phyloP scores from a whole-genome alignment of 169 alveolate species.

The Eimeria tenella region DNA sequence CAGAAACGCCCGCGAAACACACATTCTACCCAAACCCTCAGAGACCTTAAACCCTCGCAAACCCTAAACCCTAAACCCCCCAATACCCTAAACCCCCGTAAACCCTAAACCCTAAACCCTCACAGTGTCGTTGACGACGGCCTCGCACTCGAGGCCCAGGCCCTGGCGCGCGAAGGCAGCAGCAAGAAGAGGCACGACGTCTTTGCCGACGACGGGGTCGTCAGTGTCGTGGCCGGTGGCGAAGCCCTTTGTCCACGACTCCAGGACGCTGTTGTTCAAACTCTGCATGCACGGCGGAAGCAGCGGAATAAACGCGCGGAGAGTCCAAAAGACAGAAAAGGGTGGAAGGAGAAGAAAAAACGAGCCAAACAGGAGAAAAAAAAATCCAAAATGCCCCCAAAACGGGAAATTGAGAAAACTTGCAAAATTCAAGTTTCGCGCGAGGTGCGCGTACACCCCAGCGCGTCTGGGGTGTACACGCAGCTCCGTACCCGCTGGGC shows the following conservation, averaged over 20 bases:
- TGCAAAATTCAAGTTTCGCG: too few species aligned
- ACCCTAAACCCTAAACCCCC: too few species aligned
- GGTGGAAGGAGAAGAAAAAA: background rate
- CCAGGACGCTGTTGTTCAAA: constrained; percentile 84
- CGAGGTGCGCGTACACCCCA: too few species aligned
- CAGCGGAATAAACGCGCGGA: background rate
- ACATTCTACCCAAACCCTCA: too few species aligned
- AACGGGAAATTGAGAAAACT: too few species aligned
- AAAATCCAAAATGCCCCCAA: too few species aligned
- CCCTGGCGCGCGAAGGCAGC: constrained; percentile 88
- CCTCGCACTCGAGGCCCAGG: constrained; percentile 88
- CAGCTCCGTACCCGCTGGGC: constrained; percentile 13
- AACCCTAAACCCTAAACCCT: background rate
- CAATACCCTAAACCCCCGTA: too few species aligned
- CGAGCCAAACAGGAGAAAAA: background rate
- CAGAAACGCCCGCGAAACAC: background rate
- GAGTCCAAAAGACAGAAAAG: background rate
- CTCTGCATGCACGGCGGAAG: background rate
- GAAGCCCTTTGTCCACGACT: constrained; percentile 95
- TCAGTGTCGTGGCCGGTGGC: constrained; percentile 93
- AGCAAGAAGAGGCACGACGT: constrained; percentile 90
- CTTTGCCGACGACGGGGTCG: constrained; percentile 94
- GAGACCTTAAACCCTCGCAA: too few species aligned
- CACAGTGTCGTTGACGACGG: constrained; percentile 91
- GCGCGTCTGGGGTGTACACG: background rate